Evolutionary conservation across 345 rosid species (phyloP), one percentile per base, ranked within the genome.

Genomic region (Heritiera littoralis): DNA sequence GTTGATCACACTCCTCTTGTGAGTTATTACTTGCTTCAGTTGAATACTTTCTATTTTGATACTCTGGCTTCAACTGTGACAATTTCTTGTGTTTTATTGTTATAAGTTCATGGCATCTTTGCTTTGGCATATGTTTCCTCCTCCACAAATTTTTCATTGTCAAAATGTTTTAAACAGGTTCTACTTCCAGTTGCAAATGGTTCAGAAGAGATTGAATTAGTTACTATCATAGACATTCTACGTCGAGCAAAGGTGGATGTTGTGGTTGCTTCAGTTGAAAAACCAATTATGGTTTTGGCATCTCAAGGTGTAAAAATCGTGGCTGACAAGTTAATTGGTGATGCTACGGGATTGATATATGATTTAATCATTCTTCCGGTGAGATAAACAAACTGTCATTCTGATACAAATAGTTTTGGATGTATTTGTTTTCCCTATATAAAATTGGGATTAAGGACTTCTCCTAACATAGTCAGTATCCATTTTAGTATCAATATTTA

Each of bases 301-400:
- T 93, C 95, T 18, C 96, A 78, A 71, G 92, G 98, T 85, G 89
- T 89, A 43, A 88, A 89, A 87, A 88, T 95, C 71, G 81, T 93
- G 63, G 93, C 99, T 2, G 97, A 93, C 82, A 90, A 88, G 85
- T 83, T 89, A 83, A 88, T 95, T 66, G 78, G 85, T 41, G 91
- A 88, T 76, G 92, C 90, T 72, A 86, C 90, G 54, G 87, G 77
- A 63, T 84, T 89, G 51, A 66, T 84, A 83, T 88, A 90, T 78
- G 97, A 95, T 83, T 68, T 93, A 66, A 91, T 95, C 79, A 48
- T 95, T 89, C 97, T 95, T 83, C 98, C 95, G 78, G 99, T 95
- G 81, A 84, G 89, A 78, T 54, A 66, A 79, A 71, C 72, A 20
- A 32, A 55, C 46, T 66, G 49, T 51, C 75, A 10, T 61, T 49